Base-by-base conservation (phyloP, 2,329 filamentous ascomycete species). In the Clarireedia hainanense region DNA sequence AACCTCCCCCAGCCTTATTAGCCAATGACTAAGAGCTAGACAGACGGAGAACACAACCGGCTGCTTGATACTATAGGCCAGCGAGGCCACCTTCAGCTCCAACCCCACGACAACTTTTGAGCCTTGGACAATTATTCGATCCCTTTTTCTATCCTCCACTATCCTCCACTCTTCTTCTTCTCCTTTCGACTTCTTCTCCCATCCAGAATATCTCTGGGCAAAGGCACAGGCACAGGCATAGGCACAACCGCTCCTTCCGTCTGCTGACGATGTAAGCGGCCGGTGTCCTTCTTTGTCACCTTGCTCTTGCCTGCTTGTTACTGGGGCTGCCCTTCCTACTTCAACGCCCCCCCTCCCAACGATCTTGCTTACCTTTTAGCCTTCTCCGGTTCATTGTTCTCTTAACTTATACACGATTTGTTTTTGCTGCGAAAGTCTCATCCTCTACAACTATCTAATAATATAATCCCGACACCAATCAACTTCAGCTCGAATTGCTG, bases 211-310 rank as follows among this genome's bases (percentile, higher is more conserved):
- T 14, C 10, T 30, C 27, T 30, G 27, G 27, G 6, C 27, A 30
- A 9, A 30, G 27, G 27, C 27, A 30, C 7, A 3, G 27, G 7
- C 7, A 10, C 26, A 26, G 17, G 15, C 6, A 26, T 14, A 17
- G 23, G 24, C 50, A 45, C 27, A 36, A 14, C 26, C 6, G 46
- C 6, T 15, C 27, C 17, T 52, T 42, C 7, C 37, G 17, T 45
- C 42, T 50, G 30, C 46, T 55, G 58, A 63, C 59, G 57, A 67
- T 67, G 64, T 67, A 60, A 66, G 60, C 59, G 64, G 59, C 60
- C 56, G 58, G 65, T 55, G 64, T 57, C 57, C 54, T 50, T 57
- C 57, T 58, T 61, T 63, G 60, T 61, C 56, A 49, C 54, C 56
- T 51, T 52, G 23, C 5, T 34, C 24, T n/a, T 42, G 36, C 45